Percentiles rank a stretch among this genome's conserved stretches.
phyloP scores from a whole-genome alignment of 1,139 yeast species.

The Geotrichum cucujoidarum region DNA sequence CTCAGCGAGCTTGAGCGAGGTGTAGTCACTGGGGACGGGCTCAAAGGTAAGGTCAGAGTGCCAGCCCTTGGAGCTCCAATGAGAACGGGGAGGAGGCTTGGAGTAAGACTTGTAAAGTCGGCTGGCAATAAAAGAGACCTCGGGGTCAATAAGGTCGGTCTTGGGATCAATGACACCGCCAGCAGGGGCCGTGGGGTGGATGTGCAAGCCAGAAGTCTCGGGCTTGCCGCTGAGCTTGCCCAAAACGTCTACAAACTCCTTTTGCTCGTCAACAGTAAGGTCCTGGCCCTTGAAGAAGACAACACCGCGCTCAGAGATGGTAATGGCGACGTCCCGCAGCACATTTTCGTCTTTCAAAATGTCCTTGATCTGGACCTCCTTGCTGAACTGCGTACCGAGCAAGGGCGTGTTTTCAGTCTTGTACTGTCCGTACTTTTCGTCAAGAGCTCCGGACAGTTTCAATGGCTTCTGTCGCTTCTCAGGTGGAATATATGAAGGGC shows the following conservation, averaged over 20 bases:
- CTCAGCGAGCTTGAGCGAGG: conserved; percentile 43
- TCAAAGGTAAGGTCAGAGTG: conserved; percentile 49
- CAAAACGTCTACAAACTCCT: conserved; percentile 2
- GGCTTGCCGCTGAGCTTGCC: conserved; percentile 5
- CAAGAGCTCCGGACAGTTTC: conserved; percentile 24
- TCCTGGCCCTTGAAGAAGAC: conserved; percentile 59
- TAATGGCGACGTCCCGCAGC: conserved; percentile 50
- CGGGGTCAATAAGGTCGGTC: conserved; percentile 22
- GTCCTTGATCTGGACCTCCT: conserved; percentile 40
- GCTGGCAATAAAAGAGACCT: conserved; percentile 25
- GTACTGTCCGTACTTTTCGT: conserved; percentile 27
- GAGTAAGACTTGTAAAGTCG: conserved; percentile 21
- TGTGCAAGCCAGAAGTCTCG: conserved; percentile 5
- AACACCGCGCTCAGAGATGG: conserved; percentile 62
- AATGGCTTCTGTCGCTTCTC: background rate
- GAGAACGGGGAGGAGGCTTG: conserved; percentile 2
- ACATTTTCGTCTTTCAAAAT: conserved; percentile 32
- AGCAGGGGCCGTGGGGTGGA: conserved; percentile 27
- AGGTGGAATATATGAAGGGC: conserved; percentile 7
- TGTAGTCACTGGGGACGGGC: conserved; percentile 44
- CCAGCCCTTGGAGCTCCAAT: conserved; percentile 30
- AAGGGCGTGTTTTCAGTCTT: conserved; percentile 30
- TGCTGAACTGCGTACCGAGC: conserved; percentile 32
- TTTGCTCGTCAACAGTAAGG: background rate
- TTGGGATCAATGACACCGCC: conserved; percentile 28